Evolutionary conservation across 148 eudicot genomes (phyloP), one percentile per base, ranked within the genome.

Genomic region (Pharnaceum exiguum): DNA sequence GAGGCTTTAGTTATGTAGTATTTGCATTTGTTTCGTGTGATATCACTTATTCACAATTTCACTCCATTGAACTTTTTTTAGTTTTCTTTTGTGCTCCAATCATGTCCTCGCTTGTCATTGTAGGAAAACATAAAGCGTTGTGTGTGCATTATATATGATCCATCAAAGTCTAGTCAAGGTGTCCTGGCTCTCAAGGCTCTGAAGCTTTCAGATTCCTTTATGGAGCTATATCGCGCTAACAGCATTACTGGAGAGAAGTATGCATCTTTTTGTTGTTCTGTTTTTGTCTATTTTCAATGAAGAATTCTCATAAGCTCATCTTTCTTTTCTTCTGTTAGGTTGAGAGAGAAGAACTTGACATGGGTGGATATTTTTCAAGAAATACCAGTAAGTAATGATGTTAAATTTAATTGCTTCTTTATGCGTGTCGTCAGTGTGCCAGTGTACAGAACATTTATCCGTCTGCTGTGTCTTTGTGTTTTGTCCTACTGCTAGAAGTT

Each of bases 311-410:
- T 13, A 23, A 3, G 23, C 46, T 67, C 22, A 62, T 46, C 51
- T 56, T 55, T 45, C 24, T 12, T 27, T 36, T 59, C 8, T 69
- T 59, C 69, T 55, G 28, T 19, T 69, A 93, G 98, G 85, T 63
- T 93, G 80, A 86, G 98, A 65, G 96, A 93, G 89, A 93, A 81
- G 77, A 88, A 88, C 66, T 78, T 93, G 37, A 73, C 98, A 24
- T 93, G 96, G 96, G 94, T 83, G 66, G 96, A 93, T 73, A 88
- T 88, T 46, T 88, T 93, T 71, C 96, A 88, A 71, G 98, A 93
- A 80, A 93, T 93, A 25, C 98, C 98, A 19, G 98, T 93, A 78
- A 71, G 90, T 76, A n/a, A n/a, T n/a, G 24, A 13, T 36, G 10
- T 6, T 46, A 44, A 3, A 12, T 31, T 33, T 32, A 47, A 44